phyloP scores from a whole-genome alignment of 169 alveolate genomes.

The Plasmodium cynomolgi region DNA sequence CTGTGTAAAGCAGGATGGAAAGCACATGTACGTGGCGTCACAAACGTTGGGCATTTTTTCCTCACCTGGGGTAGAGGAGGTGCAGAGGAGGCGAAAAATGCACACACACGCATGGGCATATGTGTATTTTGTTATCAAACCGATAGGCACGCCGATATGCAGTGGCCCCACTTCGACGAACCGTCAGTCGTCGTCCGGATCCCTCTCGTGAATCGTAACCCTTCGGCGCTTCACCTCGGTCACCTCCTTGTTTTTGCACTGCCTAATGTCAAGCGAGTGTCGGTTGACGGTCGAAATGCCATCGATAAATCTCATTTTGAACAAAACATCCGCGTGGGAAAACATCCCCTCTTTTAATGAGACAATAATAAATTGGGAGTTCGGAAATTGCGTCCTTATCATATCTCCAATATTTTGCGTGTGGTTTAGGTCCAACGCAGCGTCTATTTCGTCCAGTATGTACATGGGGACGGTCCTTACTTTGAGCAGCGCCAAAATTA shows the following conservation, averaged over 20 bases:
- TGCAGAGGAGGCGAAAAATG: neutral
- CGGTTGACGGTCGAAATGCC: slow-evolving; percentile 89
- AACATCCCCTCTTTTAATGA: slow-evolving; percentile 98
- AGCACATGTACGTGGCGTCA: neutral
- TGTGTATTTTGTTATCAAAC: neutral
- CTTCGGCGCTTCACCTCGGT: slow-evolving; percentile 46
- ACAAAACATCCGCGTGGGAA: slow-evolving; percentile 97
- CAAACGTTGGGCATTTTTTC: neutral
- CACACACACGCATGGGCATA: neutral
- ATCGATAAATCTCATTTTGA: slow-evolving; percentile 94
- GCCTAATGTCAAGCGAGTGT: slow-evolving; percentile 72
- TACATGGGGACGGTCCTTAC: slow-evolving; percentile 99
- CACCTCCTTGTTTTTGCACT: slow-evolving; percentile 15
- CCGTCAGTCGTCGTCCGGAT: slow-evolving; percentile 36
- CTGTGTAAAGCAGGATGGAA: neutral
- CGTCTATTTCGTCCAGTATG: slow-evolving; percentile 99
- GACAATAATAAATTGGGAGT: slow-evolving; percentile 97
- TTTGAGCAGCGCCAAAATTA: slow-evolving; percentile 96
- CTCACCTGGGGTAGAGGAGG: neutral
- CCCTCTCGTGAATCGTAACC: slow-evolving; percentile 59
- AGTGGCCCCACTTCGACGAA: neutral
- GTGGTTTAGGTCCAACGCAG: slow-evolving; percentile 99
- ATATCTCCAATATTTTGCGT: slow-evolving; percentile 98
- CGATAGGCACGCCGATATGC: neutral
- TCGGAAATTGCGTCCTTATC: slow-evolving; percentile 97